Evolutionary conservation across 306 rosid species (phyloP), one percentile per base, ranked within the genome.

Genomic region (Lathyrus oleraceus): DNA sequence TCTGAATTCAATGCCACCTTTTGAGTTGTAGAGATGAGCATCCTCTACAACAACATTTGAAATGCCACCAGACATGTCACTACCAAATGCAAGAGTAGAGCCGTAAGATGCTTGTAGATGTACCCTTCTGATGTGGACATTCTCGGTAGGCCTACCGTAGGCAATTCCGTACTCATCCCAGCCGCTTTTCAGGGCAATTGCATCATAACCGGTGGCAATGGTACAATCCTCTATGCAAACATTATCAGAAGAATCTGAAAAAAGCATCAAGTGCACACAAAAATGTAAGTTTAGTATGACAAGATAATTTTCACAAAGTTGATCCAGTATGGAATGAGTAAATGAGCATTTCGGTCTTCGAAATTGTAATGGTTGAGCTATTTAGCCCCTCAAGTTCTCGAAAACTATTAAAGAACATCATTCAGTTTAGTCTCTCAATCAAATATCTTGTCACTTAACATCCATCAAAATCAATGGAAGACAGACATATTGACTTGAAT

Each of bases 21-120:
- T 62, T 15, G 98, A 90, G 83, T 90, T 83, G 95, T 78, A 15
- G 8, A 94, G 58, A 74, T 75, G 83, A 85, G 77, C 85, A 72
- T 88, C 84, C 80, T 90, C 90, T 75, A 87, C 97, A 20, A 74
- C 67, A 74, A 88, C 86, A 51, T 81, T 65, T 27, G 98, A 87
- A 70, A 93, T 93, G 76, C 98, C 97, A 75, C 98, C 97, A 10
- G 98, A 90, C 98, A 93, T 93, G 70, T 93, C 91, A 73, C 97
- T 93, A 42, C 98, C 98, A 65, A 93, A 88, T 72, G 97, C 96
- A 67, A 93, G 43, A 65, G 89, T 58, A 52, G 98, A 83, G 44
- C 97, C 97, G 5, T 86, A 81, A 69, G 78, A 73, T 27, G 98
- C 84, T 75, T 79, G 86, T 45, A 94, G 87, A 77, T 83, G 74